phyloP scores from a whole-genome alignment of 768 basidiomycete species.

The Mycena latifolia region DNA sequence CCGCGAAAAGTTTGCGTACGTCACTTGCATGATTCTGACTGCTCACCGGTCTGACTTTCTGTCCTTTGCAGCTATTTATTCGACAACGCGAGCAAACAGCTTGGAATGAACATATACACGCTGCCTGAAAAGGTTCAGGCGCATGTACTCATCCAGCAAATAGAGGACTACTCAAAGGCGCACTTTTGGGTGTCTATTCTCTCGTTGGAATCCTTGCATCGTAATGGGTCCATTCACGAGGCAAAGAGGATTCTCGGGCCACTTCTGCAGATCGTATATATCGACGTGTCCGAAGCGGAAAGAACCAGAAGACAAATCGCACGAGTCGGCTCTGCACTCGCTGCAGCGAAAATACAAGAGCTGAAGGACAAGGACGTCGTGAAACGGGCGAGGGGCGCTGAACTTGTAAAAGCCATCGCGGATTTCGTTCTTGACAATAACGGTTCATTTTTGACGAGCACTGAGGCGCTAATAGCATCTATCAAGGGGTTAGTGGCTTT shows the following conservation, averaged over 20 bases:
- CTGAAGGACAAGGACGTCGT: conserved; percentile 9
- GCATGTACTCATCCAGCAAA: not conserved
- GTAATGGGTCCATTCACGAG: not conserved
- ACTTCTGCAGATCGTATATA: not conserved
- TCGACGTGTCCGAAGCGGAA: not conserved
- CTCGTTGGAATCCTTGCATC: not conserved
- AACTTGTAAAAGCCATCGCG: not conserved
- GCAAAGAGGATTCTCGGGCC: not conserved
- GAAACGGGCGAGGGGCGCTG: not conserved
- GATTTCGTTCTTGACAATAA: conserved; percentile 5
- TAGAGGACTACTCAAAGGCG: not conserved
- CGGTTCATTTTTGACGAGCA: not conserved
- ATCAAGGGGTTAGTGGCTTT: not conserved
- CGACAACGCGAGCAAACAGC: not conserved
- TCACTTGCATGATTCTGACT: too few species aligned
- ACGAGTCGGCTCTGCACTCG: too few species aligned
- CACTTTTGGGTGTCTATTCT: not conserved
- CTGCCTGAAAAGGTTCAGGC: not conserved
- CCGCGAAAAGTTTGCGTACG: too few species aligned
- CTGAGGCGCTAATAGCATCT: not conserved
- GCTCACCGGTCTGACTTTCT: too few species aligned
- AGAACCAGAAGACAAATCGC: not conserved
- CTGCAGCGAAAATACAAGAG: conserved; percentile 8
- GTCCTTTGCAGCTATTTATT: not conserved
- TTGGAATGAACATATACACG: not conserved